Percentiles rank a stretch among this genome's conserved stretches.
Evolutionary conservation across 306 rosid genomes (phyloP).

Genomic region (Gastrolobium bilobum): DNA sequence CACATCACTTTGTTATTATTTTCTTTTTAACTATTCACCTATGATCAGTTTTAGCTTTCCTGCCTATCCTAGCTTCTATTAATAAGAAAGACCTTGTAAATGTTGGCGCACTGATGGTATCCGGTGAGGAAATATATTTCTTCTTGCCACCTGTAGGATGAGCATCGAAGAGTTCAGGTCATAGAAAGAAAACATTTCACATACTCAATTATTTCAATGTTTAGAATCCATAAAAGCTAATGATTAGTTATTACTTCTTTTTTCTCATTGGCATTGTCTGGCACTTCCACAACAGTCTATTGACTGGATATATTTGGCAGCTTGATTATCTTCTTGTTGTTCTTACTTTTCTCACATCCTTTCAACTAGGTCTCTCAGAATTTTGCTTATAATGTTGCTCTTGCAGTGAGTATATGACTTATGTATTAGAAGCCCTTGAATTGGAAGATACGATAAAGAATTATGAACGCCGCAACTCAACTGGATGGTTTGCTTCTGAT

Average conservation of each 20-base stretch:
- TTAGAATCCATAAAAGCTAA: conserved; percentile 9
- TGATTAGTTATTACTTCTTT: conserved; percentile 8
- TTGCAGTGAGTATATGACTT: conserved; percentile 91
- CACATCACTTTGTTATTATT: not conserved
- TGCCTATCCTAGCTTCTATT: conserved; percentile 39
- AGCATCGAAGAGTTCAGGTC: conserved; percentile 32
- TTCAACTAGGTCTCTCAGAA: conserved; percentile 25
- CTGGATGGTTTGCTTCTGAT: conserved; percentile 84
- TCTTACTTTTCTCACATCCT: conserved; percentile 12
- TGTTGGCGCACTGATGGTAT: conserved; percentile 16
- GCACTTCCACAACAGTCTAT: conserved; percentile 11
- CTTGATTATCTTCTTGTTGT: conserved; percentile 24
- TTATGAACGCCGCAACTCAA: conserved; percentile 74
- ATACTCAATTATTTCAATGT: not conserved
- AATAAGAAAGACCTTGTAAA: conserved; percentile 14
- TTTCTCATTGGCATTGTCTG: conserved; percentile 36
- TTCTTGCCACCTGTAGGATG: conserved; percentile 33
- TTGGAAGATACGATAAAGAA: conserved; percentile 85
- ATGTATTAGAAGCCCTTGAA: conserved; percentile 84
- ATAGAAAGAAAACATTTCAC: conserved; percentile 21
- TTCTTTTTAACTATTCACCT: conserved; percentile 7
- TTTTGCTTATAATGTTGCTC: conserved; percentile 44
- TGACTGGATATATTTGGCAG: conserved; percentile 33
- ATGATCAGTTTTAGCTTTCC: conserved; percentile 37
- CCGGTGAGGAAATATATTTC: conserved; percentile 10